phyloP scores from a whole-genome alignment of 768 basidiomycete genomes.

The Hydnomerulius pinastri region DNA sequence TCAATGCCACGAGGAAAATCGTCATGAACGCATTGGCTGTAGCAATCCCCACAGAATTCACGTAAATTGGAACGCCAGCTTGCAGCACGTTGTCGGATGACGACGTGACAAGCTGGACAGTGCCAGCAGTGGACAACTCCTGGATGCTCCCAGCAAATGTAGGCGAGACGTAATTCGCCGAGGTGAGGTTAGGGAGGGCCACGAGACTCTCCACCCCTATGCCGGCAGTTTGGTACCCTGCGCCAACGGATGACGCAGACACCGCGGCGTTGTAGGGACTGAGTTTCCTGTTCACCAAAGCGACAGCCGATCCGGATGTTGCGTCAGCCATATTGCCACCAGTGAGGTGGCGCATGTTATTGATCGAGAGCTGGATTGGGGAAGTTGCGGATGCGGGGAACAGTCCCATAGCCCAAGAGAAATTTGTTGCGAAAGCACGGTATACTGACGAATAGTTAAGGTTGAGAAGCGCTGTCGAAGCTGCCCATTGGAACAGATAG shows the following conservation, averaged over 20 bases:
- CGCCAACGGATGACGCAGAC: background rate
- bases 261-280: conserved; percentile 69
- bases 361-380: conserved; percentile 74
- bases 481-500: conserved; percentile 83
- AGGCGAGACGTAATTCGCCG: conserved; percentile 2
- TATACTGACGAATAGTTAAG: conserved; percentile 89
- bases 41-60: conserved; percentile 74
- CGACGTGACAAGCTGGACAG: conserved; percentile 67
- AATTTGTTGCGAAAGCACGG: conserved; percentile 80
- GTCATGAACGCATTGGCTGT: conserved; percentile 91
- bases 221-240: background rate
- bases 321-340: conserved; percentile 73
- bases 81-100: conserved; percentile 67
- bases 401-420: conserved; percentile 85
- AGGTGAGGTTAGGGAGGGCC: conserved; percentile 12
- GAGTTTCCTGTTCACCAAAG: conserved; percentile 76
- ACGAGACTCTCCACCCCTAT: conserved; percentile 9
- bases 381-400: conserved; percentile 55
- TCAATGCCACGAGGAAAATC: conserved; percentile 72
- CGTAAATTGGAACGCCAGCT: conserved; percentile 82
- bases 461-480: conserved; percentile 73
- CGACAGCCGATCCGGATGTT: conserved; percentile 59
- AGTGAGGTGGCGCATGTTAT: conserved; percentile 78
- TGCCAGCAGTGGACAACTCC: conserved; percentile 20
- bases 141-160: conserved; percentile 23